Evolutionary conservation across 768 basidiomycete species (phyloP), one percentile per base, ranked within the genome.

Genomic region (Termitomyces sp.): DNA sequence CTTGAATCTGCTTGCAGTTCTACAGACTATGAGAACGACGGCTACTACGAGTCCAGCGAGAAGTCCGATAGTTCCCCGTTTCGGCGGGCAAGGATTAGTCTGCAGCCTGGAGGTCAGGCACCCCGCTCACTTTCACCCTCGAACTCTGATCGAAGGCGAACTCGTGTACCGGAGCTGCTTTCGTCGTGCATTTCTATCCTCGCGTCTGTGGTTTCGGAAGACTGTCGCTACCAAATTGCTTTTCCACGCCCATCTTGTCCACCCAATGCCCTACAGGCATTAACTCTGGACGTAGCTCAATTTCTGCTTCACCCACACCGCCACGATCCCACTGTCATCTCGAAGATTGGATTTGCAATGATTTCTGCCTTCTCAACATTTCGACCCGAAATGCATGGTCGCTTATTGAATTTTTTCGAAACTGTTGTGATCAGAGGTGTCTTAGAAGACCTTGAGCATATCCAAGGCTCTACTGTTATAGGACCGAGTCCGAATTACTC

Each of bases 291-390:
- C 66, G 78, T 92, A 21, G 87, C 87, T 3, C 81, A 81, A 56
- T 79, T 83, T 59, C 76, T 94, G 24, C 68, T 84, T 22, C 74
- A 82, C 55, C 69, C 72, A 28, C 80, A 87, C 59, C 72, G 74
- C 6, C 72, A 77, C 54, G 77, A 81, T 48, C 74, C 81, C 3
- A 69, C 74, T 40, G 70, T 83, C 21, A 68, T 82, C 44, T 80
- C 83, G 5, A 77, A 79, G 43, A 79, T 92, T 51, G 84, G 80
- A 0, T 79, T 84, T 52, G 83, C 85, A 15, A 69, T 91, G 52
- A 77, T 92, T n/a, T 88, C 87, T 6, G 86, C 87, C 0, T 86
- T 93, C 59, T 73, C 77, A 32, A 83, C 86, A 24, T 92, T 92
- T 70, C 75, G 68, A 5, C 64, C 68, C 17, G 80, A 77, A 57